Evolutionary conservation across 1,284 basidiomycete species (phyloP).

Genomic region (Trametes polyzona): DNA sequence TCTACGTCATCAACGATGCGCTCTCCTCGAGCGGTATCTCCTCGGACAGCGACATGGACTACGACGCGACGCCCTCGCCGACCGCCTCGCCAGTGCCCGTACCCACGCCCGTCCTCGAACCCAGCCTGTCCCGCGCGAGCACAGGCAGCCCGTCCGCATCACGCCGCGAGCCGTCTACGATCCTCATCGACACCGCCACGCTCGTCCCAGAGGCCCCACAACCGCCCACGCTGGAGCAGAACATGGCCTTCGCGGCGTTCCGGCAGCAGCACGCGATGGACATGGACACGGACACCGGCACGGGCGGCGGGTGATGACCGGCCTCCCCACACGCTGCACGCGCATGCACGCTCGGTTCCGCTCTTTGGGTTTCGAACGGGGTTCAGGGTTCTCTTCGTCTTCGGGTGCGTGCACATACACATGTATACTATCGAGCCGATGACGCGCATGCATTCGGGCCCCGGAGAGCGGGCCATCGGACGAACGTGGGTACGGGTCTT

Average conservation of each 20-base stretch:
- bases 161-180: conserved; percentile 50
- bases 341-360: not conserved
- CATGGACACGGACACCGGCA: conserved; percentile 10
- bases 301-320: too few species aligned
- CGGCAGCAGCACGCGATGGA: conserved; percentile 42
- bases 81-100: conserved; percentile 49
- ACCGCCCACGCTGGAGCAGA: conserved; percentile 76
- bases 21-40: conserved; percentile 43
- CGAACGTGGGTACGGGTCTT: not conserved
- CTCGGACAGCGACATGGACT: conserved; percentile 66
- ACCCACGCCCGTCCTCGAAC: conserved; percentile 1
- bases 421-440: too few species aligned
- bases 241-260: conserved; percentile 78
- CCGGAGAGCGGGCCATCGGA: not conserved
- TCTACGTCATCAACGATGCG: conserved; percentile 57
- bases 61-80: conserved; percentile 53
- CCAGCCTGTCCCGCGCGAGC: conserved; percentile 11
- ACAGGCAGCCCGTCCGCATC: conserved; percentile 9
- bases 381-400: not conserved
- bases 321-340: not conserved
- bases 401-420: not conserved
- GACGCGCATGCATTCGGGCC: not conserved
- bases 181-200: conserved; percentile 56
- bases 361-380: not conserved
- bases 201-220: conserved; percentile 50